phyloP scores from a whole-genome alignment of 2,329 filamentous ascomycete species.

The Fusarium xyrophilum region DNA sequence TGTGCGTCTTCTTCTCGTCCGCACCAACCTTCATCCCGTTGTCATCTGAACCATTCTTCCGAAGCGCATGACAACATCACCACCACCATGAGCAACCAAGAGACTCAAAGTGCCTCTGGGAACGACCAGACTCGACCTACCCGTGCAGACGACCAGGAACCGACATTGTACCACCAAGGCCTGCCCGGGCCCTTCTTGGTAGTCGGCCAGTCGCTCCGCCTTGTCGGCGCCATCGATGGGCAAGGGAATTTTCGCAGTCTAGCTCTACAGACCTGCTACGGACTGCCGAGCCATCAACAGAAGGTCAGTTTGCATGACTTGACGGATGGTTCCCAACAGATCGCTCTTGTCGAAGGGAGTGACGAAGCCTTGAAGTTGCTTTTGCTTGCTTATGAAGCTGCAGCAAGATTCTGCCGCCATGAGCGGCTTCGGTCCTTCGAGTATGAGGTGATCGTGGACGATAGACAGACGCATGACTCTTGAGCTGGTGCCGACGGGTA shows the following conservation, averaged over 20 bases:
- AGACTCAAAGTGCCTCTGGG: rapidly evolving
- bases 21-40: neutral
- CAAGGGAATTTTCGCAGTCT: neutral
- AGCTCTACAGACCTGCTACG: neutral
- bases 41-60: rapidly evolving
- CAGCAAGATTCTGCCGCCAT: neutral
- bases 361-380: neutral
- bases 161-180: neutral
- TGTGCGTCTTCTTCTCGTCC: rapidly evolving
- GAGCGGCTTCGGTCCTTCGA: neutral
- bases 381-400: neutral
- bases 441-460: neutral
- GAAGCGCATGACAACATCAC: rapidly evolving
- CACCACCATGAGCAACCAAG: neutral
- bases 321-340: neutral
- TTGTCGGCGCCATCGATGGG: neutral
- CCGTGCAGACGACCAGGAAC: neutral
- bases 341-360: neutral
- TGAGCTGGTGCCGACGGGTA: rapidly evolving
- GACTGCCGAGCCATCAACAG: neutral
- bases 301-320: neutral
- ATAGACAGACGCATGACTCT: rapidly evolving
- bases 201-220: neutral
- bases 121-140: rapidly evolving
- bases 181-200: neutral